A percentile compares a stretch with the other conserved stretches of the same genome.
Conservation (phyloP, 129 eudicot genomes). For the Escallonia rubra region DNA sequence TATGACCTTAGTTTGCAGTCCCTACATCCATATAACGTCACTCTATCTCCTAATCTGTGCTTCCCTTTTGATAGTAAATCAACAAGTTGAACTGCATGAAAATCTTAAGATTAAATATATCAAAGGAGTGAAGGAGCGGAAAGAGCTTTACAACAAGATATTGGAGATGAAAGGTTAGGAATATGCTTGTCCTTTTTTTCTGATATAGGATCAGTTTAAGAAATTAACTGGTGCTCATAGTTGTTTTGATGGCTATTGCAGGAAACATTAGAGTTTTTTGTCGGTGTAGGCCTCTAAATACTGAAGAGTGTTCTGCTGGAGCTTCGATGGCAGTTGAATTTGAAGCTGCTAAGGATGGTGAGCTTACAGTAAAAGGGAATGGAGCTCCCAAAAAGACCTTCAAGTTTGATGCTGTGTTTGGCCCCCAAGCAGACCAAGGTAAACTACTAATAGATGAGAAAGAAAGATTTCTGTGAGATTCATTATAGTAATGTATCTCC, state of each 20-base stretch:
- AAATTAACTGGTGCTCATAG: conserved; percentile 9
- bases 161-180: conserved; percentile 76
- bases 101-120: conserved; percentile 63
- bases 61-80: conserved; percentile 38
- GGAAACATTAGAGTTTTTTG: conserved; percentile 95
- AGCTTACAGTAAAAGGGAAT: conserved; percentile 59
- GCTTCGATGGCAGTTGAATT: conserved; percentile 74
- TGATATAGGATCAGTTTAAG: neutral
- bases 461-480: neutral
- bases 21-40: no score
- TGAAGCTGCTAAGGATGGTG: conserved; percentile 70
- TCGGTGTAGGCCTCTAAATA: conserved; percentile 87
- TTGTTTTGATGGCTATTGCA: conserved; percentile 20
- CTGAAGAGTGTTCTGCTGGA: conserved; percentile 65
- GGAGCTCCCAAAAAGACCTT: conserved; percentile 53
- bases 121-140: conserved; percentile 69
- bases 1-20: neutral
- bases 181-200: neutral
- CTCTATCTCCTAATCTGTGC: neutral
- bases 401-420: conserved; percentile 84
- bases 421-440: conserved; percentile 88
- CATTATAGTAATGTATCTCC: neutral
- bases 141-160: conserved; percentile 83
- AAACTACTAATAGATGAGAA: conserved; percentile 4
- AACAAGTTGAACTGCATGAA: conserved; percentile 55